These are phyloP conservation scores for Sugiyamaella marilandica DNA, from an alignment of 805 yeast genomes.

Conservation along the genomic window DNA sequence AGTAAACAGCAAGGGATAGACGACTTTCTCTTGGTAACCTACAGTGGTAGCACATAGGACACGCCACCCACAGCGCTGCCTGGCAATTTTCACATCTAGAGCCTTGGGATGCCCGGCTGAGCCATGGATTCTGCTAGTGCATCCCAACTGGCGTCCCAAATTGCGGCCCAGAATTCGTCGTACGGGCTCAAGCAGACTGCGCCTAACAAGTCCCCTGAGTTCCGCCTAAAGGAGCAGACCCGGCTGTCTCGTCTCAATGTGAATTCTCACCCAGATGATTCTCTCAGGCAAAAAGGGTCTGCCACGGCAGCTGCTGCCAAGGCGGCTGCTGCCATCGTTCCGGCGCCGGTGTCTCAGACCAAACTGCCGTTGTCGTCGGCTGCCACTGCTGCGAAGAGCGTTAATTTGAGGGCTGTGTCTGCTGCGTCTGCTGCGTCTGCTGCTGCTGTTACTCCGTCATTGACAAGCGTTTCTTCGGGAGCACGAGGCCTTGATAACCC, in stretches of 20 bases:
- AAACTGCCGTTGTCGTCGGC: background rate
- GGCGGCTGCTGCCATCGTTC: background rate
- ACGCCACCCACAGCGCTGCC: too few species aligned
- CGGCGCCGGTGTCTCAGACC: background rate
- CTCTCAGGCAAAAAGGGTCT: background rate
- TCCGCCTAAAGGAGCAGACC: background rate
- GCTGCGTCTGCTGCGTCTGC: background rate
- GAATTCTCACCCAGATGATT: background rate
- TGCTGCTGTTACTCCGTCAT: background rate
- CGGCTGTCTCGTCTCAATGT: background rate
- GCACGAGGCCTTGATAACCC: background rate
- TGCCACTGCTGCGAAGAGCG: background rate
- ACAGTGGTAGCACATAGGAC: background rate
- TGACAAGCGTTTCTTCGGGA: background rate
- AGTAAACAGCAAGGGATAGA: background rate
- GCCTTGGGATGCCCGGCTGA: conserved; percentile 1
- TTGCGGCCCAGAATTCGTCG: conserved; percentile 1
- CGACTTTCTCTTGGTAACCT: background rate
- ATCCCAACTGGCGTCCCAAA: conserved; percentile 2
- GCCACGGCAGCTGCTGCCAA: background rate
- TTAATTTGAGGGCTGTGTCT: background rate
- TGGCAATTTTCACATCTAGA: background rate
- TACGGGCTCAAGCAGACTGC: background rate
- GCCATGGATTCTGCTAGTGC: background rate
- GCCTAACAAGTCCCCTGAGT: conserved; percentile 1